Evolutionary conservation across 371 early-diverging fungal genomes (phyloP), one percentile per base, ranked within the genome.

Genomic region (Mortierella sp.): DNA sequence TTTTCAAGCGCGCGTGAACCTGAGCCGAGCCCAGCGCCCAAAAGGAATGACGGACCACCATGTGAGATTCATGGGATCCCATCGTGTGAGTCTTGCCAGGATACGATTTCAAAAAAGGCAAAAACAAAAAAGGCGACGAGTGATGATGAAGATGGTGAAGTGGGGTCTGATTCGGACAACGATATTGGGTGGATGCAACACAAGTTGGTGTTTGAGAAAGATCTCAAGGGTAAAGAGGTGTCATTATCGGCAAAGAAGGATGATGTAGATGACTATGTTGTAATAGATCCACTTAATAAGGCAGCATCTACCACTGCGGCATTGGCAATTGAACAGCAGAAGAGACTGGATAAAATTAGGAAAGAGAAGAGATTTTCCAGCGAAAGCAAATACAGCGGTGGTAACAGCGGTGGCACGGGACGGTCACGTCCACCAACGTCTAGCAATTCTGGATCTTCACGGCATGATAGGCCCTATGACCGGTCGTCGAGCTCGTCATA

Each of bases 151-250:
- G 76, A 60, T 8, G 70, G 65, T 1, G 45, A 50, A 32, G 70
- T 58, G 8, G 63, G 53, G 47, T 52, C 55, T 3, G 63, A 84
- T 21, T 70, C 77, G 1, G 87, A 84, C 1, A 76, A 84, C 7
- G 89, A 88, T 47, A 76, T 88, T 50, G 92, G 87, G 19, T 95
- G 95, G 95, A 86, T 95, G 72, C 80, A 86, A 5, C 95, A 95
- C 76, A 84, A 86, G 40, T 85, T 95, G 8, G 84, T 87, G 0
- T 94, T 93, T 77, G 90, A 87, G 61, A 92, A 90, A 67, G 93
- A 93, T 69, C 82, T 86, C 50, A 90, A 87, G 59, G 92, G 91
- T 41, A 91, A 91, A 64, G 90, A 91, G 66, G 82, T 75, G 0
- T 76, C 76, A 0, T 58, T 90, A 19, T 86, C 89, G 72, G 86